Conservation (phyloP, 176 grass and related monocot genomes). For the Oryza australiensis region DNA sequence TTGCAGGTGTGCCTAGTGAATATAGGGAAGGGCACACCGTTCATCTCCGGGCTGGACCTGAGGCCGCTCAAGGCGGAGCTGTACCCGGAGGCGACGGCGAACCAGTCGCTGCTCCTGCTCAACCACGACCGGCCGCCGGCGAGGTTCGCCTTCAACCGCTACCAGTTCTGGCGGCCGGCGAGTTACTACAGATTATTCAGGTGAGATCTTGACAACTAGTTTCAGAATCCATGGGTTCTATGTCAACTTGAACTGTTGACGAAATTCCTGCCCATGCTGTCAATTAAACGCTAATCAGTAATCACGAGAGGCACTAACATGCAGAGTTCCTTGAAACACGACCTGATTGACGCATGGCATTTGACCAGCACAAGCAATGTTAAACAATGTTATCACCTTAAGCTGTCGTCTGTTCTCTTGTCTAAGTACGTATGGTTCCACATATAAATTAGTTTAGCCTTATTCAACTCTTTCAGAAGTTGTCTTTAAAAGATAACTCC, state of each 20-base stretch:
- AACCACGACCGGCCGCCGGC: conserved; percentile 16
- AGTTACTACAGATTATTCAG: background rate
- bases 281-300: too few species aligned
- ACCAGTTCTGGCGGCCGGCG: conserved; percentile 29
- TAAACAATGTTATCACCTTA: background rate
- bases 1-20: conserved; percentile 55
- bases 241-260: too few species aligned
- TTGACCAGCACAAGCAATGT: background rate
- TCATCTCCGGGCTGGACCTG: conserved; percentile 57
- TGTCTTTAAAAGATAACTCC: too few species aligned
- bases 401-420: background rate
- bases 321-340: background rate
- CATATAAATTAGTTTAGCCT: too few species aligned
- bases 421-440: too few species aligned
- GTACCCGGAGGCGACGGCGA: conserved; percentile 45
- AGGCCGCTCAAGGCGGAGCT: conserved; percentile 36
- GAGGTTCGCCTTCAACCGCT: background rate
- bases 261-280: too few species aligned
- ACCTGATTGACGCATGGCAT: background rate
- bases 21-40: conserved; percentile 48
- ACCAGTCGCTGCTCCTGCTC: conserved; percentile 35
- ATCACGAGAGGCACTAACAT: background rate
- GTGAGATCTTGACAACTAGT: background rate
- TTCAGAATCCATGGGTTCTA: too few species aligned
- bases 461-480: too few species aligned